Conservation (phyloP, 2,329 filamentous ascomycete genomes). For the Cephalotrichum gorgonifer region DNA sequence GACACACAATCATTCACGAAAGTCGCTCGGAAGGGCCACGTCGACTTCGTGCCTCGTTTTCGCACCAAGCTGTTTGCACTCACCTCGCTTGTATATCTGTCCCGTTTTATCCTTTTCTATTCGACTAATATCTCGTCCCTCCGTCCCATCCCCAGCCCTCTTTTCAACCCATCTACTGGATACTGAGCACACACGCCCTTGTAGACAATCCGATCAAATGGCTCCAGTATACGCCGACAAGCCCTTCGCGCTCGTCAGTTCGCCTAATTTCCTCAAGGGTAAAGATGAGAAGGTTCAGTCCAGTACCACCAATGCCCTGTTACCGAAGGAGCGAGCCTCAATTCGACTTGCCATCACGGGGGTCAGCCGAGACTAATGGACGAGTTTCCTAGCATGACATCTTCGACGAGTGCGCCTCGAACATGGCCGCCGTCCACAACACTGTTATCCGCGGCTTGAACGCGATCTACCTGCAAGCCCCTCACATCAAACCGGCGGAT, state of each 20-base stretch:
- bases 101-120: too few species aligned
- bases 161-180: constrained; percentile 19
- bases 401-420: constrained; percentile 15
- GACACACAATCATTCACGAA: too few species aligned
- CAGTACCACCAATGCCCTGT: background rate
- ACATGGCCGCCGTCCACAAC: constrained; percentile 24
- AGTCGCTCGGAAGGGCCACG: too few species aligned
- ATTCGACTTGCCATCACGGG: too few species aligned
- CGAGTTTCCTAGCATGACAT: constrained; percentile 14
- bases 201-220: constrained; percentile 6
- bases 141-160: too few species aligned
- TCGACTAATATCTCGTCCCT: too few species aligned
- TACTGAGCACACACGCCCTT: background rate
- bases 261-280: background rate
- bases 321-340: background rate
- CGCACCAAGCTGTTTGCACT: too few species aligned
- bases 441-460: constrained; percentile 24
- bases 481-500: constrained; percentile 22
- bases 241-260: background rate
- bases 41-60: too few species aligned
- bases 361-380: too few species aligned
- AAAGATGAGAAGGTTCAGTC: constrained; percentile 1
- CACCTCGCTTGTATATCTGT: too few species aligned
- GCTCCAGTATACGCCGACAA: constrained; percentile 4
- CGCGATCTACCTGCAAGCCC: constrained; percentile 24